Percentiles rank a stretch among this genome's conserved stretches.
These are phyloP conservation scores for Asterophora lycoperdoides DNA, from an alignment of 768 basidiomycete species.

Conservation along the genomic window DNA sequence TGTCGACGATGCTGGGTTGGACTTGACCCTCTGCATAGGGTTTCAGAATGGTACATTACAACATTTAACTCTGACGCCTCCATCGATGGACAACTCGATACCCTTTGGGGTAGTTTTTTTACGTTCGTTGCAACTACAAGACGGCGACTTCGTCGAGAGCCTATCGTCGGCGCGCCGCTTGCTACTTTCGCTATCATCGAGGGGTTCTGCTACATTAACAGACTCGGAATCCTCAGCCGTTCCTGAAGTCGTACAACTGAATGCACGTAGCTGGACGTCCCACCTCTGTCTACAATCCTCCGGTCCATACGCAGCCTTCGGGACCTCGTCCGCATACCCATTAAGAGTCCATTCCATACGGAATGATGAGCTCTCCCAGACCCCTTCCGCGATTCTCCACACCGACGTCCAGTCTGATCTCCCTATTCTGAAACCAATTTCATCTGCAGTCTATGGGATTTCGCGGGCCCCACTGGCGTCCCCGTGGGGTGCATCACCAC, in stretches of 20 bases:
- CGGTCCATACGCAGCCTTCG: constrained; percentile 63
- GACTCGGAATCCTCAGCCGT: constrained; percentile 18
- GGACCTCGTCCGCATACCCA: constrained; percentile 56
- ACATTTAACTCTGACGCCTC: constrained; percentile 30
- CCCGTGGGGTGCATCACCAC: constrained; percentile 66
- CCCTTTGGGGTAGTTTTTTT: constrained; percentile 16
- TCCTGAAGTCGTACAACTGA: constrained; percentile 38
- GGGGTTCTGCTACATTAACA: constrained; percentile 42
- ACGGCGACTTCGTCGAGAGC: constrained; percentile 50
- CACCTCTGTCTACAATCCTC: constrained; percentile 50
- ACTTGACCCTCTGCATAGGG: constrained; percentile 48
- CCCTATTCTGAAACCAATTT: constrained; percentile 19
- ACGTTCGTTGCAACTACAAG: constrained; percentile 25
- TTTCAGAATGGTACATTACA: constrained; percentile 59
- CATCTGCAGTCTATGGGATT: constrained; percentile 72
- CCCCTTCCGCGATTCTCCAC: constrained; percentile 47
- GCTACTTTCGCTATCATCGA: constrained; percentile 55
- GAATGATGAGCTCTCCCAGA: constrained; percentile 39
- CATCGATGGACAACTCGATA: constrained; percentile 13
- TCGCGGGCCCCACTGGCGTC: constrained; percentile 54
- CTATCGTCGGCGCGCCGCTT: constrained; percentile 42
- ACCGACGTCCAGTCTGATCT: constrained; percentile 24
- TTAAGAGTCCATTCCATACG: constrained; percentile 54
- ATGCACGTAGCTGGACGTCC: constrained; percentile 58
- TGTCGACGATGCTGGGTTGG: constrained; percentile 38